These are phyloP conservation scores for Penicillium desertorum DNA, from an alignment of 495 filamentous ascomycete species.

Conservation along the genomic window DNA sequence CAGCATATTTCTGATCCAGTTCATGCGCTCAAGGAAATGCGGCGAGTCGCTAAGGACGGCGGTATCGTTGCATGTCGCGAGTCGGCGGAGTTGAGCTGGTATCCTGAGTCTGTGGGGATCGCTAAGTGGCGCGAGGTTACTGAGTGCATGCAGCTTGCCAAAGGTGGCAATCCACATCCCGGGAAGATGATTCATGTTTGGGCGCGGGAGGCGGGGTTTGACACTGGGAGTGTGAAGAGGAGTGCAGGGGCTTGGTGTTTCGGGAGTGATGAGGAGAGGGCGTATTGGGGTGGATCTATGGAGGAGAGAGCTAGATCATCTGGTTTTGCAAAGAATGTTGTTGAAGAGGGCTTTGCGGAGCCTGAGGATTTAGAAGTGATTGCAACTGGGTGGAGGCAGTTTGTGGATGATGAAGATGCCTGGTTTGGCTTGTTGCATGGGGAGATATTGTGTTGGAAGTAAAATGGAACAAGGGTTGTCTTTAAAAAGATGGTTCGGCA, in stretches of 20 bases:
- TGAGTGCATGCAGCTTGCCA: conserved; percentile 31
- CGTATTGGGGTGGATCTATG: conserved; percentile 52
- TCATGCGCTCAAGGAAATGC: conserved; percentile 50
- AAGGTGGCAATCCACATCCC: conserved; percentile 49
- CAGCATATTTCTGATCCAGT: conserved; percentile 52
- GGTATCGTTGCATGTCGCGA: conserved; percentile 56
- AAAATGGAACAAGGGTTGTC: background rate
- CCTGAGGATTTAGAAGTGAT: conserved; percentile 41
- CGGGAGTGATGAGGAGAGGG: conserved; percentile 41
- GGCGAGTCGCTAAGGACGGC: conserved; percentile 47
- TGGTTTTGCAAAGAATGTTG: conserved; percentile 38
- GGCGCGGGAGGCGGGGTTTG: conserved; percentile 51
- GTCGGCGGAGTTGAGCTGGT: conserved; percentile 46
- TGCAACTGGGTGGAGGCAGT: conserved; percentile 44
- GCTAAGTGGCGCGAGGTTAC: conserved; percentile 41
- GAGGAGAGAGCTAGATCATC: conserved; percentile 40
- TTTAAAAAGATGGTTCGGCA: background rate
- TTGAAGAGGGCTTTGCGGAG: conserved; percentile 41
- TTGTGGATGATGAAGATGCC: conserved; percentile 46
- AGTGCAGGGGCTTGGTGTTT: conserved; percentile 51
- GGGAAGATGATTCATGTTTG: conserved; percentile 49
- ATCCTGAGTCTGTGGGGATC: conserved; percentile 47
- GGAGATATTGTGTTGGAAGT: conserved; percentile 53
- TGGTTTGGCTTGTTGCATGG: conserved; percentile 55
- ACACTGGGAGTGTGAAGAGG: conserved; percentile 29